Percentiles rank a stretch among this genome's conserved stretches.
These are phyloP conservation scores for Aureobasidium sp. DNA, from an alignment of 2,329 filamentous ascomycete genomes.

Conservation along the genomic window DNA sequence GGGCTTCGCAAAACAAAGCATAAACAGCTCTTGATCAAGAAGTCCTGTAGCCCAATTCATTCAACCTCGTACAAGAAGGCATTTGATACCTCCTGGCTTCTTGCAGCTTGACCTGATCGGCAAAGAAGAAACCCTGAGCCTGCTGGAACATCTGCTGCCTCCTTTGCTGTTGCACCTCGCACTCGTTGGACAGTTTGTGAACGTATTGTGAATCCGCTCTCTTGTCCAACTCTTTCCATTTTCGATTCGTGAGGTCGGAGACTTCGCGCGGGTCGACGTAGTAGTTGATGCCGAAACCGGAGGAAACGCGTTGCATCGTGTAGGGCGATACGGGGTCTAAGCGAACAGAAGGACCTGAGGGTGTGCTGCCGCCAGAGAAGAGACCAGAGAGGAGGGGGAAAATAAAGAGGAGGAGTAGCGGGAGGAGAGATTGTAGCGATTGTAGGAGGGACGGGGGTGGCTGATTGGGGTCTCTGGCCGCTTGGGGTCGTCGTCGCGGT, in stretches of 20 bases:
- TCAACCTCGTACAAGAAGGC: slow-evolving; percentile 50
- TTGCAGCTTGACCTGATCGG: slow-evolving; percentile 71
- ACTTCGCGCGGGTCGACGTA: slow-evolving; percentile 76
- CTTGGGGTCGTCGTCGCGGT: slow-evolving; percentile 67
- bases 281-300: slow-evolving; percentile 67
- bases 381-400: slow-evolving; percentile 74
- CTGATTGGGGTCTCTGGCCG: slow-evolving; percentile 42
- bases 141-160: slow-evolving; percentile 63
- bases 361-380: slow-evolving; percentile 54
- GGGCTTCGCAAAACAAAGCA: neutral
- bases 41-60: slow-evolving; percentile 37
- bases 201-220: slow-evolving; percentile 69
- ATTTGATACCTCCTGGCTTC: slow-evolving; percentile 55
- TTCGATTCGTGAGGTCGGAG: slow-evolving; percentile 56
- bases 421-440: slow-evolving; percentile 48
- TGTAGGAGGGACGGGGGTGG: slow-evolving; percentile 44
- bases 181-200: slow-evolving; percentile 57
- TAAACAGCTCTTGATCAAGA: neutral
- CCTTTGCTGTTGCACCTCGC: slow-evolving; percentile 62
- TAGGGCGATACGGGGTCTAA: slow-evolving; percentile 69
- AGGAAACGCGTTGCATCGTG: slow-evolving; percentile 64
- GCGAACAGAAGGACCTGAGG: slow-evolving; percentile 60
- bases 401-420: slow-evolving; percentile 78
- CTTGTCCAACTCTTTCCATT: slow-evolving; percentile 67
- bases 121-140: slow-evolving; percentile 80